These are phyloP conservation scores for Prinsepia uniflora DNA, from an alignment of 306 rosid genomes.

Conservation along the genomic window DNA sequence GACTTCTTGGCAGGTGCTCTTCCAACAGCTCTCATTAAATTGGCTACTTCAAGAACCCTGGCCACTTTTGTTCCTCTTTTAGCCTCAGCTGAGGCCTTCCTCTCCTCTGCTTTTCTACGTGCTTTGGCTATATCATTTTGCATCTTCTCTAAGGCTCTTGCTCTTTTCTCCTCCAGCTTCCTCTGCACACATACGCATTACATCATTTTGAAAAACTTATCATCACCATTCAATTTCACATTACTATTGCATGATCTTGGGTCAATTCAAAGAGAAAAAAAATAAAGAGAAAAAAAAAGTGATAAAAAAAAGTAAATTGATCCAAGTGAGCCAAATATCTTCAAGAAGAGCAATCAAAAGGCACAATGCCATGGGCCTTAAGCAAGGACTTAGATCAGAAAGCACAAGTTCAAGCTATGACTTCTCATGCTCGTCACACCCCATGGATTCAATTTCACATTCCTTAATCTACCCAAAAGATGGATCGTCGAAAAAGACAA, in stretches of 20 bases:
- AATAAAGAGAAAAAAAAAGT: too few species aligned
- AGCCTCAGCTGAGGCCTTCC: constrained; percentile 83
- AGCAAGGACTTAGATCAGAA: too few species aligned
- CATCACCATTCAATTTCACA: neutral
- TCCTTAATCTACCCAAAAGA: too few species aligned
- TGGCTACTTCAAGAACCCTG: constrained; percentile 63
- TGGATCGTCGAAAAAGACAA: too few species aligned
- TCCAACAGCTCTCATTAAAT: constrained; percentile 89
- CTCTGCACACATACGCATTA: constrained; percentile 45
- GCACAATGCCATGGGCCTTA: too few species aligned
- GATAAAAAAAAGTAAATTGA: too few species aligned
- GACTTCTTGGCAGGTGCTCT: constrained; percentile 83
- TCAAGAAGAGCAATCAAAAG: too few species aligned
- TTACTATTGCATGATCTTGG: neutral
- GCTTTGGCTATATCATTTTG: constrained; percentile 83
- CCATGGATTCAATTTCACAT: too few species aligned
- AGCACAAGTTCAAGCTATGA: too few species aligned
- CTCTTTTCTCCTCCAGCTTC: constrained; percentile 88
- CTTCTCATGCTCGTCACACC: too few species aligned
- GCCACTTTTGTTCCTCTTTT: constrained; percentile 92
- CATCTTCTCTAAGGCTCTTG: constrained; percentile 84
- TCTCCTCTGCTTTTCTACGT: constrained; percentile 80
- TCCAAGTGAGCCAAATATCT: too few species aligned
- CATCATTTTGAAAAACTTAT: neutral
- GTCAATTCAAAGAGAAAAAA: too few species aligned